Evolutionary conservation across 108 stramenopile species (phyloP).

Genomic region (Discostella stelligeroides): DNA sequence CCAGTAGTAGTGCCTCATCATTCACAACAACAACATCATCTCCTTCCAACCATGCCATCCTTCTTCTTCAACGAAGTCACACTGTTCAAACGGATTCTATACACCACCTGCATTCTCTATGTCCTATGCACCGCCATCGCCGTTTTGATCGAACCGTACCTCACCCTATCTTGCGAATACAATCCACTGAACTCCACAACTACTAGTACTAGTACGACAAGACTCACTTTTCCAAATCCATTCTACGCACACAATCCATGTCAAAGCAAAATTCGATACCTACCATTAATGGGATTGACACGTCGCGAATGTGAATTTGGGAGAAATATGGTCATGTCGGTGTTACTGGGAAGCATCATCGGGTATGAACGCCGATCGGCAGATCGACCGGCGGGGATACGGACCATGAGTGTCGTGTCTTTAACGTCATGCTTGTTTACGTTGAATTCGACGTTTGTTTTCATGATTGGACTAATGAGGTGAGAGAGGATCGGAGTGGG

Average conservation of each 20-base stretch:
- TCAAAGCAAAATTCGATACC: conserved; percentile 39
- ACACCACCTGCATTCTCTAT: conserved; percentile 13
- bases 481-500: conserved; percentile 44
- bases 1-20: no score
- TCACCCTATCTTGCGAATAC: conserved; percentile 31
- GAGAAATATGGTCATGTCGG: conserved; percentile 62
- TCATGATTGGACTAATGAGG: conserved; percentile 78
- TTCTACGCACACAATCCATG: conserved; percentile 61
- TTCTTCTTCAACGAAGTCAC: conserved; percentile 33
- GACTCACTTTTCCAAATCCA: conserved; percentile 53
- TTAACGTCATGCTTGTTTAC: conserved; percentile 89
- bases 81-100: conserved; percentile 14
- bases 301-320: conserved; percentile 71
- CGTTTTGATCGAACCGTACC: conserved; percentile 23
- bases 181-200: not conserved
- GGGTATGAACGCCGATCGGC: conserved; percentile 89
- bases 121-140: conserved; percentile 24
- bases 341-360: conserved; percentile 70
- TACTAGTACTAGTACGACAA: not conserved
- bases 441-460: conserved; percentile 75
- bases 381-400: conserved; percentile 92
- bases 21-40: not conserved
- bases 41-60: not conserved
- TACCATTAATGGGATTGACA: conserved; percentile 56
- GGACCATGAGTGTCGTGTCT: conserved; percentile 88